A percentile compares a stretch with the other conserved stretches of the same genome.
Conservation (phyloP, 2,329 filamentous ascomycete species). For the Rhynchosporium graminicola region DNA sequence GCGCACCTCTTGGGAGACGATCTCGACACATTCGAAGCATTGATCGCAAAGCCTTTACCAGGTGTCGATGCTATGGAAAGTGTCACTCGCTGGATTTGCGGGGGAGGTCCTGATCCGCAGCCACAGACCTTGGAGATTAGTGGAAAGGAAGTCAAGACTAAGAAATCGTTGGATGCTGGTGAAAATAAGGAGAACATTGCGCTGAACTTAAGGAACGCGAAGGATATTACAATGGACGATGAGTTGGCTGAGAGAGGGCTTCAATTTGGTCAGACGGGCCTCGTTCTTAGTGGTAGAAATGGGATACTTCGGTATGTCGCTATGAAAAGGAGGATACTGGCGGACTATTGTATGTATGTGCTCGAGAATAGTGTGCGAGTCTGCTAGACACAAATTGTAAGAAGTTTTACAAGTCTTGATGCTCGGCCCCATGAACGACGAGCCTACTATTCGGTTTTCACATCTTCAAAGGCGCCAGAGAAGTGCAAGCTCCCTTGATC, state of each 20-base stretch:
- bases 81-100: not conserved
- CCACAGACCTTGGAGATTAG: not conserved
- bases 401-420: not conserved
- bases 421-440: slow-evolving; percentile 41
- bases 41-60: not conserved
- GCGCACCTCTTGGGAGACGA: slow-evolving; percentile 5
- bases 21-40: slow-evolving; percentile 8
- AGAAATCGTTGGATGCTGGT: not conserved
- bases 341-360: not conserved
- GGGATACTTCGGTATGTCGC: not conserved
- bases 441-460: slow-evolving; percentile 61
- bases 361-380: not conserved
- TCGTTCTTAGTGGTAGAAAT: slow-evolving; percentile 2
- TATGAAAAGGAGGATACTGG: not conserved
- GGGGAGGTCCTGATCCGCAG: not conserved
- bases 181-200: not conserved
- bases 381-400: not conserved
- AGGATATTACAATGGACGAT: not conserved
- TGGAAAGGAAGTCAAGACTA: not conserved
- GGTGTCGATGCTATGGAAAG: slow-evolving; percentile 1
- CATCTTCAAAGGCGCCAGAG: slow-evolving; percentile 58
- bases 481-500: slow-evolving; percentile 57
- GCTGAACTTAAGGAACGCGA: not conserved
- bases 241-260: not conserved
- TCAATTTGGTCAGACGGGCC: not conserved